Conservation (phyloP, 164 flowering plant species). For the Nelumbo lutea region DNA sequence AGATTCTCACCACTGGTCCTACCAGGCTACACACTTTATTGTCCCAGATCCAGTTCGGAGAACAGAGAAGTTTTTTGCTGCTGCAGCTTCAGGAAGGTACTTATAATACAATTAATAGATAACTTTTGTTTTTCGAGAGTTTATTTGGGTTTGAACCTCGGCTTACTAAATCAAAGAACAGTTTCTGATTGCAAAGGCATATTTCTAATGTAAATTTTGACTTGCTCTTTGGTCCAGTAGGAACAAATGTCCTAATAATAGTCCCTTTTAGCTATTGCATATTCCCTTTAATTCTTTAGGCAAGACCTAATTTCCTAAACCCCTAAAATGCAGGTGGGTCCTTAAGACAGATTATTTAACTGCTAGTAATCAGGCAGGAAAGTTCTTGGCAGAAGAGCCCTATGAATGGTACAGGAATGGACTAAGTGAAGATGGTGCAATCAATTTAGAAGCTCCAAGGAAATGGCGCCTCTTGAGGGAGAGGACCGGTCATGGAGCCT, state of each 20-base stretch:
- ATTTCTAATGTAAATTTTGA: neutral
- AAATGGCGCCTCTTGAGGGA: slow-evolving; percentile 91
- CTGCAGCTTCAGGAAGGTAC: slow-evolving; percentile 97
- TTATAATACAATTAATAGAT: neutral
- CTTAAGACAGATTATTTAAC: slow-evolving; percentile 77
- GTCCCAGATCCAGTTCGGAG: slow-evolving; percentile 74
- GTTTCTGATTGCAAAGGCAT: neutral
- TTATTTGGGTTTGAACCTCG: neutral
- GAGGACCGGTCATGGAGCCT: slow-evolving; percentile 93
- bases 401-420: slow-evolving; percentile 84
- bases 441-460: slow-evolving; percentile 87
- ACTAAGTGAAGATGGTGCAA: slow-evolving; percentile 79
- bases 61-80: slow-evolving; percentile 97
- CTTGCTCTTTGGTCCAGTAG: neutral
- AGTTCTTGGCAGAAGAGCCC: slow-evolving; percentile 69
- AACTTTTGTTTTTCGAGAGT: neutral
- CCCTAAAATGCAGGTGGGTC: slow-evolving; percentile 77
- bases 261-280: neutral
- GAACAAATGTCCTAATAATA: neutral
- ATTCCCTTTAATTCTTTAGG: neutral
- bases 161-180: neutral
- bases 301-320: neutral
- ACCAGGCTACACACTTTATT: slow-evolving; percentile 92
- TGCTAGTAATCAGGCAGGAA: slow-evolving; percentile 69
- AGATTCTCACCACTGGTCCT: slow-evolving; percentile 95